phyloP scores from a whole-genome alignment of 148 eudicot genomes.

The Tetragonia tetragonoides region DNA sequence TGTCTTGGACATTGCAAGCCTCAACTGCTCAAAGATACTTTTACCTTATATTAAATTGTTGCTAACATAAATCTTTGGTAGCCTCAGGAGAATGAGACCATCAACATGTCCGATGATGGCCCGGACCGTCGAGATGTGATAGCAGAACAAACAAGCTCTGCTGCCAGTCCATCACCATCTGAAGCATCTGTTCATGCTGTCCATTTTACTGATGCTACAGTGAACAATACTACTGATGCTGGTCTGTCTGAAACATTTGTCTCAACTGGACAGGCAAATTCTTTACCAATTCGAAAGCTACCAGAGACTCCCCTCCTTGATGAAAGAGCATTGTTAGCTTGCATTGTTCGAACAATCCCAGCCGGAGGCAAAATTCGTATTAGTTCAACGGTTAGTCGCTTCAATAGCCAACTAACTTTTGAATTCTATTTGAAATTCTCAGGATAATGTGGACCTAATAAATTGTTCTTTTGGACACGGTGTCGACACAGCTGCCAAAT shows the following conservation, averaged over 20 bases:
- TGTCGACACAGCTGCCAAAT: slow-evolving; percentile 74
- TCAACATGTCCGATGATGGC: slow-evolving; percentile 31
- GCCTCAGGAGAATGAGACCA: slow-evolving; percentile 42
- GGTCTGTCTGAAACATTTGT: slow-evolving; percentile 39
- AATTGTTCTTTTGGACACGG: slow-evolving; percentile 9
- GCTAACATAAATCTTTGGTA: slow-evolving; percentile 15
- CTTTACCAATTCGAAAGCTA: slow-evolving; percentile 26
- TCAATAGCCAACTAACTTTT: background rate
- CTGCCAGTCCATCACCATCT: slow-evolving; percentile 40
- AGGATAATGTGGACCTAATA: slow-evolving; percentile 3
- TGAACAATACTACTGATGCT: slow-evolving; percentile 34
- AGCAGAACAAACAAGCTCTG: slow-evolving; percentile 41
- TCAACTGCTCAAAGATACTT: background rate
- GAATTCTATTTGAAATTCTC: background rate
- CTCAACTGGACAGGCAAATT: slow-evolving; percentile 45
- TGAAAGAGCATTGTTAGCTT: slow-evolving; percentile 74
- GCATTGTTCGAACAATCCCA: slow-evolving; percentile 88
- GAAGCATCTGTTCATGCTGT: slow-evolving; percentile 35
- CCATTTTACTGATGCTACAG: slow-evolving; percentile 37
- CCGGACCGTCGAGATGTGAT: slow-evolving; percentile 36
- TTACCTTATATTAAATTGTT: background rate
- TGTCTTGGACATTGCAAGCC: background rate
- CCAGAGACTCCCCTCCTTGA: slow-evolving; percentile 63
- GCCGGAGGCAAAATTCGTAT: slow-evolving; percentile 82
- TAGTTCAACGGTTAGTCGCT: slow-evolving; percentile 77